Evolutionary conservation across 2,329 filamentous ascomycete species (phyloP).

Genomic region (Paracoccidioides brasiliensis): DNA sequence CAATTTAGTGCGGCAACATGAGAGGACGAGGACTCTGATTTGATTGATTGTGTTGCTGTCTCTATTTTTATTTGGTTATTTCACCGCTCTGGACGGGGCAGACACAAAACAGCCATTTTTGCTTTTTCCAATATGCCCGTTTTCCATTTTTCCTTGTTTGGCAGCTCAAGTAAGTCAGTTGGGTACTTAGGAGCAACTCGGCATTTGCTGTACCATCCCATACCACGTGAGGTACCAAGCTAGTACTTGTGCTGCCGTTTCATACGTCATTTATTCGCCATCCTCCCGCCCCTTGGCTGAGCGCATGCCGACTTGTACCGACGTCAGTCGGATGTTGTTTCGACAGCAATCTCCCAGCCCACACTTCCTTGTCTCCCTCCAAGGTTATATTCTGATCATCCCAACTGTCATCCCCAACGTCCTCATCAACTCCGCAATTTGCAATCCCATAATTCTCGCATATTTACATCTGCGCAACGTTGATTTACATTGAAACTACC

Average conservation of each 20-base stretch:
- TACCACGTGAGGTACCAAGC: not conserved
- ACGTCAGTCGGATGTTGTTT: not conserved
- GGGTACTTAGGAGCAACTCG: not conserved
- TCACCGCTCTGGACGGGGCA: no score
- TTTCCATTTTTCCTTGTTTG: not conserved
- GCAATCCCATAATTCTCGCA: no score
- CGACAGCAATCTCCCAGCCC: not conserved
- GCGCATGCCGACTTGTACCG: no score
- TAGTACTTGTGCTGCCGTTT: not conserved
- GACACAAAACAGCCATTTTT: no score
- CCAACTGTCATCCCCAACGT: not conserved
- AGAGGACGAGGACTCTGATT: not conserved
- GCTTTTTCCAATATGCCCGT: not conserved
- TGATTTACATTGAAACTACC: not conserved
- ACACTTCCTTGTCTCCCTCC: not conserved
- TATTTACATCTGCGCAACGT: not conserved
- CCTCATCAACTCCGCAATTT: not conserved
- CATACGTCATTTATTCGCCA: constrained; percentile 4
- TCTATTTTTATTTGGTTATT: no score
- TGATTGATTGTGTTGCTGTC: not conserved
- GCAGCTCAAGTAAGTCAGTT: not conserved
- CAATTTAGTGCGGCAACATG: not conserved
- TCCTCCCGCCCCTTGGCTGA: not conserved
- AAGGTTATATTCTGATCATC: not conserved
- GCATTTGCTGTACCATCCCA: not conserved